Conservation (phyloP, 192 early-diverging fungal species). For the Podila epigama region DNA sequence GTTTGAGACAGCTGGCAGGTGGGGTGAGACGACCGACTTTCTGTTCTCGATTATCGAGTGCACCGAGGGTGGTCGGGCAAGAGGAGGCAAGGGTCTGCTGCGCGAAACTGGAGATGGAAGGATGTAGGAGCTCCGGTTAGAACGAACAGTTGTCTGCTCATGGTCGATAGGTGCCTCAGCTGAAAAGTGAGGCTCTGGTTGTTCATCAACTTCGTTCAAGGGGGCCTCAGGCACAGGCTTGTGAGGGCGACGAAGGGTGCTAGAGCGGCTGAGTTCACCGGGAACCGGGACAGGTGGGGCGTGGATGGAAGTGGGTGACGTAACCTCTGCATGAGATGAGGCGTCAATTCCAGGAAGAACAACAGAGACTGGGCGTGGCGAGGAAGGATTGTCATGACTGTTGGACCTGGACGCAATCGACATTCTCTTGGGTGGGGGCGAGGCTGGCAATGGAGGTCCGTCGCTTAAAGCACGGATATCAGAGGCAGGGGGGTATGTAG, state of each 20-base stretch:
- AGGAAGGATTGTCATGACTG: constrained; percentile 18
- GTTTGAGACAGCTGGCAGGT: constrained; percentile 22
- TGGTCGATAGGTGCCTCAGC: not conserved
- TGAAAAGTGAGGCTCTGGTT: not conserved
- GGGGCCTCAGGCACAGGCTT: constrained; percentile 40
- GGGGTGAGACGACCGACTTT: not conserved
- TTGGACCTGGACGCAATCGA: constrained; percentile 22
- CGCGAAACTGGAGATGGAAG: constrained; percentile 35
- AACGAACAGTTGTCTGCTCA: not conserved
- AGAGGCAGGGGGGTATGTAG: constrained; percentile 1
- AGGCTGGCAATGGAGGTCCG: constrained; percentile 32
- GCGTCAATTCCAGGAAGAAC: not conserved
- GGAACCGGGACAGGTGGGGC: not conserved
- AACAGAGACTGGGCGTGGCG: constrained; percentile 15
- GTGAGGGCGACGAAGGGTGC: constrained; percentile 20
- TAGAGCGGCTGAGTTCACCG: constrained; percentile 26
- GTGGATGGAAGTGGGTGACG: constrained; percentile 11
- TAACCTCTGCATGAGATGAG: not conserved
- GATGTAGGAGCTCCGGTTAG: constrained; percentile 34
- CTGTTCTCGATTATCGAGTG: constrained; percentile 28
- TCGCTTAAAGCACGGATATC: constrained; percentile 6
- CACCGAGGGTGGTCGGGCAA: constrained; percentile 49
- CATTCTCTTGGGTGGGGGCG: constrained; percentile 31
- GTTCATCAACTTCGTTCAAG: constrained; percentile 12
- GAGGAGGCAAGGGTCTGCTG: constrained; percentile 29